These are phyloP conservation scores for Paracorniculantispora psalliotae DNA, from an alignment of 2,329 filamentous ascomycete genomes.

Conservation along the genomic window DNA sequence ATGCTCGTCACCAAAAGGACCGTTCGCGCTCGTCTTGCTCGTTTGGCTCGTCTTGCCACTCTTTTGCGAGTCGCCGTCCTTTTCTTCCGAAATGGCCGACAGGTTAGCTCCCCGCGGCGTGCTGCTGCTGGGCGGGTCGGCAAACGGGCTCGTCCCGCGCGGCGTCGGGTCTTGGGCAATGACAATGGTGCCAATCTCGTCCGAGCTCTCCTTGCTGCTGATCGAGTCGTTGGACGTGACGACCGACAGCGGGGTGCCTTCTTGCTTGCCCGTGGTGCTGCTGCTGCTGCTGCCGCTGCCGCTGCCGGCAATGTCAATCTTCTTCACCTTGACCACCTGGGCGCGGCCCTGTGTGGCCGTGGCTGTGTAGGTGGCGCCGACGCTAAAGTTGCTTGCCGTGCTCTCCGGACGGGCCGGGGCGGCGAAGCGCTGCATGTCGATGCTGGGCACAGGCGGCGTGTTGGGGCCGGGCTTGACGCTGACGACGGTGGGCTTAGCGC, in stretches of 20 bases:
- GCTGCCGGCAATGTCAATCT: constrained; percentile 34
- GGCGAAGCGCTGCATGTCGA: constrained; percentile 60
- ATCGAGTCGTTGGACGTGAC: constrained; percentile 16
- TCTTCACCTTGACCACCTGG: constrained; percentile 57
- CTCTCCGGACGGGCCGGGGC: constrained; percentile 43
- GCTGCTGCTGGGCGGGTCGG: constrained; percentile 29
- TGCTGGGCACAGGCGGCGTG: constrained; percentile 67
- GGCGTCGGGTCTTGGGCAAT: constrained; percentile 44
- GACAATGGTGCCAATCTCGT: constrained; percentile 39
- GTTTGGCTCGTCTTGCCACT: constrained; percentile 27
- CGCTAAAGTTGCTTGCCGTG: constrained; percentile 56
- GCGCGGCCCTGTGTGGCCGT: constrained; percentile 52
- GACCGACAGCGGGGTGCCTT: constrained; percentile 26
- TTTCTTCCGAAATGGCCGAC: constrained; percentile 48
- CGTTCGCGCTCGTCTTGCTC: too few relatives aligned
- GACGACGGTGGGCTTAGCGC: constrained; percentile 86
- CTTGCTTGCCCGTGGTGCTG: too few relatives aligned
- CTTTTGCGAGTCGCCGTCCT: constrained; percentile 30
- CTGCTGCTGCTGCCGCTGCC: too few relatives aligned
- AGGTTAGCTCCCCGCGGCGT: constrained; percentile 40
- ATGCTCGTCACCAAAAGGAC: constrained; percentile 56
- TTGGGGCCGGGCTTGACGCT: constrained; percentile 71
- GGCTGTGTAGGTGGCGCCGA: constrained; percentile 62
- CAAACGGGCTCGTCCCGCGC: constrained; percentile 48
- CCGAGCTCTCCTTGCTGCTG: constrained; percentile 17